phyloP scores from a whole-genome alignment of 352 stramenopile genomes.

The Phytophthora podocarpi region DNA sequence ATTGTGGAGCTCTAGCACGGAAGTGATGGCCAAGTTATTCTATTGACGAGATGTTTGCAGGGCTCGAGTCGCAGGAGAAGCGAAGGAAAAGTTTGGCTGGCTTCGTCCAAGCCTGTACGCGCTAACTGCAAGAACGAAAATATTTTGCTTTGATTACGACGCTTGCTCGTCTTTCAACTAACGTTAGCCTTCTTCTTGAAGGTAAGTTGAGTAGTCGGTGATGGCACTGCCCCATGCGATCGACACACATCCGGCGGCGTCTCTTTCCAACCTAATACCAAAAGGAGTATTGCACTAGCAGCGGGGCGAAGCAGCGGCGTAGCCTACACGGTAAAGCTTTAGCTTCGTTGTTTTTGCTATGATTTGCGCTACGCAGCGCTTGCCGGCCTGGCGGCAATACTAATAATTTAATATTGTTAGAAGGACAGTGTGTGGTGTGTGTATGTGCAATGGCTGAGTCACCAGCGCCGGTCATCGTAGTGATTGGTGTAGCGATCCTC shows the following conservation, averaged over 20 bases:
- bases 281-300: constrained; percentile 37
- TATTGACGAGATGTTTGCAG: constrained; percentile 18
- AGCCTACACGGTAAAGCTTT: constrained; percentile 38
- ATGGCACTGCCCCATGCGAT: not conserved
- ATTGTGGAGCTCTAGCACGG: constrained; percentile 58
- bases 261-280: constrained; percentile 36
- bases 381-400: constrained; percentile 36
- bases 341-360: constrained; percentile 41
- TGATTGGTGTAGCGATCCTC: constrained; percentile 38
- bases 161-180: constrained; percentile 2
- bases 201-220: too few species aligned
- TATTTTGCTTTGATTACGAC: constrained; percentile 38
- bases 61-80: not conserved
- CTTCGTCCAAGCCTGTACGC: not conserved
- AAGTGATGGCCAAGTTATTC: constrained; percentile 10
- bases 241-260: constrained; percentile 7
- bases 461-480: constrained; percentile 40
- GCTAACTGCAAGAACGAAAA: constrained; percentile 28
- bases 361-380: constrained; percentile 38
- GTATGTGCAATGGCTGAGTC: constrained; percentile 11
- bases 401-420: constrained; percentile 53
- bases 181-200: too few species aligned
- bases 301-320: constrained; percentile 33
- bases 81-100: not conserved
- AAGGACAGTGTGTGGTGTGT: constrained; percentile 12